A percentile compares a stretch with the other conserved stretches of the same genome.
Evolutionary conservation across 306 rosid species (phyloP).

Genomic region (Cucurbita moschata): DNA sequence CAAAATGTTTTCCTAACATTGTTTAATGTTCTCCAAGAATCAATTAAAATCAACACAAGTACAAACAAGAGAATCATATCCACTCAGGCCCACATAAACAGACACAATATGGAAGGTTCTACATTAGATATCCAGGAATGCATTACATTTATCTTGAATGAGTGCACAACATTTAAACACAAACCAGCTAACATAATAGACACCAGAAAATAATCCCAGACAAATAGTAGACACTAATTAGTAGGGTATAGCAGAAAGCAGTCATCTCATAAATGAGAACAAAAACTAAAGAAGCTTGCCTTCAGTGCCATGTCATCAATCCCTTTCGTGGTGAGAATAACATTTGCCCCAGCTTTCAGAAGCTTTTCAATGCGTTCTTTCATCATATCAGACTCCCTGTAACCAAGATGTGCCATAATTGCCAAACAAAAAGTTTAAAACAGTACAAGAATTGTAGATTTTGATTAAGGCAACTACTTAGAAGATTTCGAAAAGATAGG

Average conservation of each 20-base stretch:
- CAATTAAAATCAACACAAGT: neutral
- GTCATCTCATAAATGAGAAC: neutral
- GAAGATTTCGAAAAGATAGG: neutral
- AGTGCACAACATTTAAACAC: neutral
- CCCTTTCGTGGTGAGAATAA: constrained; percentile 88
- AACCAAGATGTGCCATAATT: neutral
- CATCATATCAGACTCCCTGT: constrained; percentile 91
- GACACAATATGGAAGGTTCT: neutral
- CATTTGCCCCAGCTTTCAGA: constrained; percentile 92
- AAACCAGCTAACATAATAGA: neutral
- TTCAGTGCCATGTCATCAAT: constrained; percentile 99
- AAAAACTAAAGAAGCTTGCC: constrained; percentile 24
- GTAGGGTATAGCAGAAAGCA: neutral
- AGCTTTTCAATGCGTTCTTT: constrained; percentile 88
- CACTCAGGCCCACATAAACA: neutral
- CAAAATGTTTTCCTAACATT: neutral
- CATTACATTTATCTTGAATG: neutral
- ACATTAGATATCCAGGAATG: neutral
- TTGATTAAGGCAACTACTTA: neutral
- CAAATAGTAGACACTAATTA: neutral
- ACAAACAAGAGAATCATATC: neutral
- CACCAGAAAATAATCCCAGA: neutral
- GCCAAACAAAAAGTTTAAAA: neutral
- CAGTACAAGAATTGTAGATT: neutral
- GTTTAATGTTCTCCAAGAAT: neutral